Evolutionary conservation across 768 basidiomycete species (phyloP), one percentile per base, ranked within the genome.

Genomic region (Tephrocybe sp.): DNA sequence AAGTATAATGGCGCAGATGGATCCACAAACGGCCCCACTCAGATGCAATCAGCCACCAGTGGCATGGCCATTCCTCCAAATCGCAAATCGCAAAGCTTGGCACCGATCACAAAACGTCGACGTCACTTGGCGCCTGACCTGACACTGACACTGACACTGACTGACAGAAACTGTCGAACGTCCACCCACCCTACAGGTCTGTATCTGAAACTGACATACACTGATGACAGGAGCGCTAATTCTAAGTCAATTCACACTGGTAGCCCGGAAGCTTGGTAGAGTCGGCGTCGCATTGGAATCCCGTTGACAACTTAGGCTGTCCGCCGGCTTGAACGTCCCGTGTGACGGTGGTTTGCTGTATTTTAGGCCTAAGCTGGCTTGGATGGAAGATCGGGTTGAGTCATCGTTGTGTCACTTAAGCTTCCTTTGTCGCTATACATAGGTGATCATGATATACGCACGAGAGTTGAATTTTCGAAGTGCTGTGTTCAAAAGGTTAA

Each of bases 101-200:
- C 16, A 14, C 20, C 38, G 16, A 31, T 8, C 31, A 40, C 39
- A 31, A 33, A 19, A n/a, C 34, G 10, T 2, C 44, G 20, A 20
- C 23, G 40, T 38, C 36, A 26, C 41, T 44, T 19, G 7, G 13
- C 33, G 33, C 31, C 19, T 39, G 32, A 31, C 32, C n/a, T n/a
- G n/a, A n/a, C n/a, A n/a, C n/a, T n/a, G n/a, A 39, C 36, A 47
- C 32, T 39, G 19, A 35, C 20, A n/a, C 13, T 13, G 32, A 2
- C 11, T 52, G 51, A 52, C 51, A 52, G 51, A 52, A 26, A 52
- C 46, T 2, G 51, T 52, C 51, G 16, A 52, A 52, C 39, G 40
- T 42, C 45, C 34, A 40, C 12, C 23, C 20, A 16, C 4, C 36
- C 35, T 43, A 10, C 49, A 35, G 26, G 41, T 45, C 19, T 34